Conservation (phyloP, 306 rosid species). For the Trifolium pratense region DNA sequence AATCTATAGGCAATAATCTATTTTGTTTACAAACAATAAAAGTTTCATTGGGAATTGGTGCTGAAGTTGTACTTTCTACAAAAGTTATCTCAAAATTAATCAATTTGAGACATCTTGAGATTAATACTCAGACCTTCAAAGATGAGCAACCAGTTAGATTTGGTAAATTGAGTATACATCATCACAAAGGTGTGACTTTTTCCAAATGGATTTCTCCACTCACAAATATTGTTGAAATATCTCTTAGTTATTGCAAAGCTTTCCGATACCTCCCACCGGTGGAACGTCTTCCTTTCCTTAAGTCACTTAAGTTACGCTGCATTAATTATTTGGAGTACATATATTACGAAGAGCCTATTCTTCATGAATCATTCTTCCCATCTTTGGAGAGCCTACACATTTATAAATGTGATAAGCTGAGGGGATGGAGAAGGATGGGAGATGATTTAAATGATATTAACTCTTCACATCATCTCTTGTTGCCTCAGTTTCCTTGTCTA, state of each 20-base stretch:
- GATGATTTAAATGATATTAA: neutral
- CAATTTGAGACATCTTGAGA: neutral
- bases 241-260: accelerated
- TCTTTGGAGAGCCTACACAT: neutral
- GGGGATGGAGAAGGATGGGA: neutral
- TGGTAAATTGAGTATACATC: too few relatives aligned
- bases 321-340: neutral
- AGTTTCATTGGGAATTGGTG: neutral
- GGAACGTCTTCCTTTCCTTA: conserved; percentile 25
- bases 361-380: neutral
- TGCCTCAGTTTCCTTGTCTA: neutral
- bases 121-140: neutral
- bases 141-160: neutral
- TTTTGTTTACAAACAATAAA: neutral
- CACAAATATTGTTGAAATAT: neutral
- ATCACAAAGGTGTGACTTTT: neutral
- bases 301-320: neutral
- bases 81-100: neutral
- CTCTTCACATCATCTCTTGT: neutral
- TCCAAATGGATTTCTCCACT: conserved; percentile 29
- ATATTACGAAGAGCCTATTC: neutral
- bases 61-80: neutral
- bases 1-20: neutral
- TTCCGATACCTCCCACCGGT: conserved; percentile 20
- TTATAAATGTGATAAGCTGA: neutral